Percentiles rank a stretch among this genome's conserved stretches.
Evolutionary conservation across 306 rosid genomes (phyloP).

Genomic region (Astragalus membranaceus): DNA sequence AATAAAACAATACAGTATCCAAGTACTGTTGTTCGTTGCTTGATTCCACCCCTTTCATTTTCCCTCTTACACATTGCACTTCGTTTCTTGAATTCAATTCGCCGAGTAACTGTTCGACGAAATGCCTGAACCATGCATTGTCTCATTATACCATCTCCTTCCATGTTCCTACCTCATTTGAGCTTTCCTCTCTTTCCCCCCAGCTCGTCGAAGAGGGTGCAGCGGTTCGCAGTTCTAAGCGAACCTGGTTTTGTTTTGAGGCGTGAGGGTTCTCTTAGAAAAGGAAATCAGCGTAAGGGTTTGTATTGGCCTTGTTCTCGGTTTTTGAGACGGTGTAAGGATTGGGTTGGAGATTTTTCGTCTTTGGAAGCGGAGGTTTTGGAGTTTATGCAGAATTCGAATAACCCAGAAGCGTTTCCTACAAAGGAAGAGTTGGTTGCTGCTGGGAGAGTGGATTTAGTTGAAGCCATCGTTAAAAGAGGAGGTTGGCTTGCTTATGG

Average conservation of each 20-base stretch:
- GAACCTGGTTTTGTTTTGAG: background rate
- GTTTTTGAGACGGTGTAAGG: constrained; percentile 45
- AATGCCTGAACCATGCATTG: constrained; percentile 88
- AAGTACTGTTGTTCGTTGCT: background rate
- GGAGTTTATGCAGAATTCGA: constrained; percentile 75
- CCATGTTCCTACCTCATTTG: constrained; percentile 6
- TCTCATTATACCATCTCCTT: constrained; percentile 15
- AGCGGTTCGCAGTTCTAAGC: background rate
- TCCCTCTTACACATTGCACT: background rate
- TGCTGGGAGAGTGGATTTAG: constrained; percentile 81
- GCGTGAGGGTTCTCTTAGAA: background rate
- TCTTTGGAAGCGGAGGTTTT: constrained; percentile 63
- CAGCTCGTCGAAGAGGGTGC: constrained; percentile 1
- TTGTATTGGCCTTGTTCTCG: constrained; percentile 35
- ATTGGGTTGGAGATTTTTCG: constrained; percentile 40
- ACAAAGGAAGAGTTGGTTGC: constrained; percentile 59
- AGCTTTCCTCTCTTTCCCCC: constrained; percentile 12
- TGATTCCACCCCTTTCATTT: background rate
- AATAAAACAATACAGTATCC: background rate
- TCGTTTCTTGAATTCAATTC: background rate
- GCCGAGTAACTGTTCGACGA: constrained; percentile 54
- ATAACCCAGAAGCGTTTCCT: constrained; percentile 62
- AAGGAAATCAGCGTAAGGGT: background rate
- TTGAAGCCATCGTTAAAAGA: constrained; percentile 44
- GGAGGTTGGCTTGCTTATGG: constrained; percentile 95